Conservation (phyloP, 768 basidiomycete genomes). For the Mrakia gelida region DNA sequence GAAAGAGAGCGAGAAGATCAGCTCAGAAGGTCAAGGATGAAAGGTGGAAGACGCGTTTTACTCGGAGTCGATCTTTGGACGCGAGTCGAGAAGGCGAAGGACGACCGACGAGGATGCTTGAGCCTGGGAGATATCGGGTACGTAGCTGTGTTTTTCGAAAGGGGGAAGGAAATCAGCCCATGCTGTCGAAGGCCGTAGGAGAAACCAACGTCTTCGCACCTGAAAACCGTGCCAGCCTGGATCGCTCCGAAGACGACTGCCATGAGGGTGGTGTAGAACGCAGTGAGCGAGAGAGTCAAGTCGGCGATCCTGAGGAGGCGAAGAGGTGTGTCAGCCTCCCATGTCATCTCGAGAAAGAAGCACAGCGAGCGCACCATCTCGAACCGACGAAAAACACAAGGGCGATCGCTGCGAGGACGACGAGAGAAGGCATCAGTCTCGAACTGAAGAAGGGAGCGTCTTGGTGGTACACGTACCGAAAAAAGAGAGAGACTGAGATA, state of each 20-base stretch:
- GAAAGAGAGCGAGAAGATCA: no score
- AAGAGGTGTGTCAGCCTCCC: no score
- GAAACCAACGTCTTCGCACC: constrained; percentile 39
- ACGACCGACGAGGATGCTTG: constrained; percentile 70
- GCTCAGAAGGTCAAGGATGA: no score
- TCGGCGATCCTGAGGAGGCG: neutral
- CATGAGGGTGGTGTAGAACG: constrained; percentile 69
- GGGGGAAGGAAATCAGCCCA: no score
- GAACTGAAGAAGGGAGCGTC: no score
- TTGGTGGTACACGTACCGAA: constrained; percentile 44
- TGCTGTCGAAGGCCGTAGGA: no score
- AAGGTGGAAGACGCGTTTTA: no score
- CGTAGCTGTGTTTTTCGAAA: no score
- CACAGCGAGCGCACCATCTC: constrained; percentile 9
- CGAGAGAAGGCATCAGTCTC: no score
- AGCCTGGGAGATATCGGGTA: constrained; percentile 78
- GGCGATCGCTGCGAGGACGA: constrained; percentile 53
- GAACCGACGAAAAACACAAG: constrained; percentile 48
- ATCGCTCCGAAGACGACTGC: constrained; percentile 46
- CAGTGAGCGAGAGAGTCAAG: constrained; percentile 34
- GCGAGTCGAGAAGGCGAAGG: constrained; percentile 65
- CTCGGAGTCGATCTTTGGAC: constrained; percentile 59
- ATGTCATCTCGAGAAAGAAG: no score
- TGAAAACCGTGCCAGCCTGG: constrained; percentile 63
- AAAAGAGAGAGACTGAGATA: constrained; percentile 71